These are phyloP conservation scores for Fraxinus cuspidata DNA, from an alignment of 257 asterid genomes.

Conservation along the genomic window DNA sequence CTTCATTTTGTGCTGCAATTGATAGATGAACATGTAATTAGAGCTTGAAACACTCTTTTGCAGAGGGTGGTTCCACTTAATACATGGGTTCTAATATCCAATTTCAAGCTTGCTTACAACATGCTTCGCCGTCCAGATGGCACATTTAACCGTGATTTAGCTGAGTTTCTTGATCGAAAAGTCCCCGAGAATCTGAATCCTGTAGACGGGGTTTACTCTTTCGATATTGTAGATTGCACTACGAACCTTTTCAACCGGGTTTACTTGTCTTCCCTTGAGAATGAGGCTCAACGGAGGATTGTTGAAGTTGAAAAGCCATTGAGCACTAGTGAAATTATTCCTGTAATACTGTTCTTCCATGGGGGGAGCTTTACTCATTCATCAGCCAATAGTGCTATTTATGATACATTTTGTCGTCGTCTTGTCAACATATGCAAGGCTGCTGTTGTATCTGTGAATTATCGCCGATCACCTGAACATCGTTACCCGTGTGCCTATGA, in stretches of 20 bases:
- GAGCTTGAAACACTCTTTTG: neutral
- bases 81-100: constrained; percentile 51
- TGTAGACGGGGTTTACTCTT: constrained; percentile 51
- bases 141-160: constrained; percentile 47
- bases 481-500: constrained; percentile 49
- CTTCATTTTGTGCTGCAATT: neutral
- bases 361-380: constrained; percentile 57
- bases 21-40: neutral
- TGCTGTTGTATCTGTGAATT: constrained; percentile 45
- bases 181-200: constrained; percentile 39
- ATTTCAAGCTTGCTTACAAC: constrained; percentile 49
- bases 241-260: constrained; percentile 40
- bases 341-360: constrained; percentile 44
- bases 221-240: constrained; percentile 41
- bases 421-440: constrained; percentile 43
- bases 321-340: constrained; percentile 40
- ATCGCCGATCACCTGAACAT: constrained; percentile 51
- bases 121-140: constrained; percentile 53
- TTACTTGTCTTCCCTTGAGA: constrained; percentile 38
- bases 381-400: constrained; percentile 49
- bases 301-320: constrained; percentile 43
- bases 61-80: constrained; percentile 55
- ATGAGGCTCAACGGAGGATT: constrained; percentile 38
- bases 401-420: constrained; percentile 52
- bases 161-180: constrained; percentile 50